Evolutionary conservation across 1,139 yeast species (phyloP).

Genomic region (Candida tropicalis): DNA sequence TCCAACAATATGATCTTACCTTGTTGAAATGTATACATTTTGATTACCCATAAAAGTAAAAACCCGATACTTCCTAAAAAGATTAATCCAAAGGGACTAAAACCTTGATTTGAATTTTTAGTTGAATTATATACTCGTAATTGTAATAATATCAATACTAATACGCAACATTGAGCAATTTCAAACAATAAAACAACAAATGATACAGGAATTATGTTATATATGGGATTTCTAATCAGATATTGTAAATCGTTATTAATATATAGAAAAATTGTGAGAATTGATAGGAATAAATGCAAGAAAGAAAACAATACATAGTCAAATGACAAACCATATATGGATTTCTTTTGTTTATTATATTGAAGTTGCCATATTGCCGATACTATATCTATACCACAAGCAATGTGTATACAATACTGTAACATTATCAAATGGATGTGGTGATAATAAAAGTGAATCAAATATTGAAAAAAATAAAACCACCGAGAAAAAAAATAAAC

Average conservation of each 20-base stretch:
- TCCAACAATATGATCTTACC: constrained; percentile 24
- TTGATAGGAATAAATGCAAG: constrained; percentile 16
- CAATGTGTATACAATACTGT: constrained; percentile 1
- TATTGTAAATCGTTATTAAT: constrained; percentile 17
- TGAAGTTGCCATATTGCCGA: constrained; percentile 19
- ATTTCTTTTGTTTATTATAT: constrained; percentile 22
- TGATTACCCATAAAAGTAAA: constrained; percentile 12
- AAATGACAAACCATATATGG: constrained; percentile 32
- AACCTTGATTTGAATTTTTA: constrained; percentile 25
- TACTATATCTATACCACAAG: background rate
- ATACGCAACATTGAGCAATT: constrained; percentile 18
- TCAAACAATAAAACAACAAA: constrained; percentile 17
- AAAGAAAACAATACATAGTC: constrained; percentile 24
- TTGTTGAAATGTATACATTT: constrained; percentile 11
- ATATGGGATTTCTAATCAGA: constrained; percentile 13
- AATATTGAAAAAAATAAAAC: constrained; percentile 3
- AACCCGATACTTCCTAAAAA: constrained; percentile 14
- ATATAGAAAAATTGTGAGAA: constrained; percentile 21
- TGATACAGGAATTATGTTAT: constrained; percentile 20
- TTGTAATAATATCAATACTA: constrained; percentile 10
- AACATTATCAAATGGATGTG: background rate
- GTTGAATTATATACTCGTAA: constrained; percentile 21
- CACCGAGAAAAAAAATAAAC: background rate
- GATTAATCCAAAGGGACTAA: constrained; percentile 20
- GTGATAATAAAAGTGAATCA: background rate